Evolutionary conservation across 2,329 filamentous ascomycete species (phyloP).

Genomic region (Colletotrichum orbiculare): DNA sequence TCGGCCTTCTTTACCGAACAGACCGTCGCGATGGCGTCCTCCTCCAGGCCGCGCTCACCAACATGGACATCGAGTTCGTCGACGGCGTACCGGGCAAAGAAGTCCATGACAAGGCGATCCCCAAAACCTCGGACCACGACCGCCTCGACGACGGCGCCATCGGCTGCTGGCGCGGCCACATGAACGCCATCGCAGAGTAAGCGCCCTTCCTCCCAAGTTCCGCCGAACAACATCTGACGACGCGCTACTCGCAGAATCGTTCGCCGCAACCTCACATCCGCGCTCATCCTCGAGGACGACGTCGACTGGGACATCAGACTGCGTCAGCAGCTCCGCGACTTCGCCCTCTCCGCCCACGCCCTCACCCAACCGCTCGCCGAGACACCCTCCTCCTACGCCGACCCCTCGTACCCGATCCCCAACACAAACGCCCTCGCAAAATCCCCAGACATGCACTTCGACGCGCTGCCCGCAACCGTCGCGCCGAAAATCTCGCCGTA

Average conservation of each 20-base stretch:
- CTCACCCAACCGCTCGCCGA: constrained; percentile 46
- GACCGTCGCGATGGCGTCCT: constrained; percentile 63
- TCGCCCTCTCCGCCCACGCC: constrained; percentile 50
- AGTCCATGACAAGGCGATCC: constrained; percentile 51
- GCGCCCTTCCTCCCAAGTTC: neutral
- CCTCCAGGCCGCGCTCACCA: constrained; percentile 57
- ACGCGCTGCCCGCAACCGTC: constrained; percentile 36
- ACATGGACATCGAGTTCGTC: constrained; percentile 57
- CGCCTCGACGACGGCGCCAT: constrained; percentile 43
- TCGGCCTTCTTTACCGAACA: constrained; percentile 61
- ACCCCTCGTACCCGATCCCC: constrained; percentile 40
- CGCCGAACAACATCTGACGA: neutral
- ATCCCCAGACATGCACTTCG: constrained; percentile 39
- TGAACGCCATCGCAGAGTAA: constrained; percentile 50
- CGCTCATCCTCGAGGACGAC: constrained; percentile 67
- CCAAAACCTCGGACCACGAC: constrained; percentile 44
- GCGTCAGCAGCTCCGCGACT: constrained; percentile 57
- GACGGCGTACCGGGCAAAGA: constrained; percentile 55
- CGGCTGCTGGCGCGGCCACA: constrained; percentile 53
- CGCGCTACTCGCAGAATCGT: constrained; percentile 50
- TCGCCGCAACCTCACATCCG: constrained; percentile 56
- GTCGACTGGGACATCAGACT: constrained; percentile 67
- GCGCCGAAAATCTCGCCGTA: constrained; percentile 52
- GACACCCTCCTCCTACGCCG: constrained; percentile 37
- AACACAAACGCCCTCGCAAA: neutral